Evolutionary conservation across 2,329 filamentous ascomycete genomes (phyloP).

Genomic region (Fusarium sp.): DNA sequence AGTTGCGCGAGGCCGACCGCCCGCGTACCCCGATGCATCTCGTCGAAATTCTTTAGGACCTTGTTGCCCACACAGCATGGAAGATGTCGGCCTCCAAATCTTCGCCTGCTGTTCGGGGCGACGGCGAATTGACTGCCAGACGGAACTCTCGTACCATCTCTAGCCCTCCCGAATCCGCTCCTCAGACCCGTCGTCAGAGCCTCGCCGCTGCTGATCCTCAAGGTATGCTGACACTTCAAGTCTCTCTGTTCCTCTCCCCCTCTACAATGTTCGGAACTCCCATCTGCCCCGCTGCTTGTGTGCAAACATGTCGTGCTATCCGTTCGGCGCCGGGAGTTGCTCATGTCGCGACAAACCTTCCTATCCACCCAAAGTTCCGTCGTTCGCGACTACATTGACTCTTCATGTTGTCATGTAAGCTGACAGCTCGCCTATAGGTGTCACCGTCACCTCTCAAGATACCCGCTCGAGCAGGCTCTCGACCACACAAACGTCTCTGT

Average conservation of each 20-base stretch:
- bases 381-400: conserved; percentile 1
- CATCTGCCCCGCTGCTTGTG: neutral
- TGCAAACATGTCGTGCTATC: conserved; percentile 20
- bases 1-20: conserved; percentile 47
- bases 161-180: conserved; percentile 41
- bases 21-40: conserved; percentile 40
- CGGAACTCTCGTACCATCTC: conserved; percentile 46
- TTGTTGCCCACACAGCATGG: conserved; percentile 53
- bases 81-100: conserved; percentile 53
- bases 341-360: conserved; percentile 1
- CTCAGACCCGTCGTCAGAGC: conserved; percentile 43
- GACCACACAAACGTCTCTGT: conserved; percentile 62
- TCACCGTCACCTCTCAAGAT: conserved; percentile 42
- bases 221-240: conserved; percentile 46
- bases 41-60: conserved; percentile 42
- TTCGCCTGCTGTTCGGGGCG: conserved; percentile 47
- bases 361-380: neutral
- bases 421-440: conserved; percentile 45
- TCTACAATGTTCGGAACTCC: conserved; percentile 1
- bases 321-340: conserved; percentile 4
- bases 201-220: conserved; percentile 50
- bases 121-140: conserved; percentile 48
- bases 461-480: conserved; percentile 47
- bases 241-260: conserved; percentile 8
- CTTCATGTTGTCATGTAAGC: conserved; percentile 43